Conservation (phyloP, 2,329 filamentous ascomycete species). For the Neonectria ditissima region DNA sequence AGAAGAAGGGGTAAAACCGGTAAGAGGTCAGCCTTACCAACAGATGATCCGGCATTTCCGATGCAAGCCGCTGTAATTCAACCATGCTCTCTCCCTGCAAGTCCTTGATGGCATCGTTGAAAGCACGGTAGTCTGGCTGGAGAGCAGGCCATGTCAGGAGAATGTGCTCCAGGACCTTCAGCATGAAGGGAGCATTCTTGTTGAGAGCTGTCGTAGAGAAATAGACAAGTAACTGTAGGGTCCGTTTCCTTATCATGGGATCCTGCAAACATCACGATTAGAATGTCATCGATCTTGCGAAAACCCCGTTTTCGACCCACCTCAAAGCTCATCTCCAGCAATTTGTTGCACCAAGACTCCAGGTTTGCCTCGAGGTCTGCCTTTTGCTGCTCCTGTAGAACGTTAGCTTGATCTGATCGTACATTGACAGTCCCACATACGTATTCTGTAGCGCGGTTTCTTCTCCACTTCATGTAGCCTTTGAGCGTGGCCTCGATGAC, state of each 20-base stretch:
- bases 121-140: slow-evolving; percentile 76
- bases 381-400: slow-evolving; percentile 61
- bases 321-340: slow-evolving; percentile 79
- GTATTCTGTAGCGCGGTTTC: slow-evolving; percentile 44
- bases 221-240: slow-evolving; percentile 84
- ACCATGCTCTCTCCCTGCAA: slow-evolving; percentile 86
- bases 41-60: slow-evolving; percentile 92
- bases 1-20: slow-evolving; percentile 7
- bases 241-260: slow-evolving; percentile 83
- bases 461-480: slow-evolving; percentile 85
- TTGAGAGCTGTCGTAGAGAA: slow-evolving; percentile 86
- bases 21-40: slow-evolving; percentile 62
- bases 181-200: slow-evolving; percentile 82
- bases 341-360: slow-evolving; percentile 77
- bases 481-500: slow-evolving; percentile 90
- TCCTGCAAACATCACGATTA: slow-evolving; percentile 61
- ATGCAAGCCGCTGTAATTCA: slow-evolving; percentile 88
- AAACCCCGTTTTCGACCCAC: slow-evolving; percentile 45
- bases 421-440: slow-evolving; percentile 38
- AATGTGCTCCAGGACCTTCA: slow-evolving; percentile 92
- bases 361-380: slow-evolving; percentile 71
- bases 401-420: slow-evolving; percentile 34
- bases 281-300: neutral
- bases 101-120: slow-evolving; percentile 90
- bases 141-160: slow-evolving; percentile 84